Conservation (phyloP, 2,329 filamentous ascomycete species). For the Diaporthe citriasiana region DNA sequence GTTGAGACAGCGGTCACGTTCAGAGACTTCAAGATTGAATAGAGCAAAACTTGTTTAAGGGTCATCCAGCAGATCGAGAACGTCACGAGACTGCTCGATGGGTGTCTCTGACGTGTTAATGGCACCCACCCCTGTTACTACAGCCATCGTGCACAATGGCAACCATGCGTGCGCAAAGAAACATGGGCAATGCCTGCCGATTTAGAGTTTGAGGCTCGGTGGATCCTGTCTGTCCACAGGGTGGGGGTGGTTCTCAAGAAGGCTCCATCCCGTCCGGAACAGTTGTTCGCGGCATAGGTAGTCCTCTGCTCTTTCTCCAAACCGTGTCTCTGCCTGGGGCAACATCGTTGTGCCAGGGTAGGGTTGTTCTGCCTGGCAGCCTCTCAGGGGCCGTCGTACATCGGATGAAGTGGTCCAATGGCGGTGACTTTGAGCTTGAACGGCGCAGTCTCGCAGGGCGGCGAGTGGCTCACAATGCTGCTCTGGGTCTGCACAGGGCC, state of each 20-base stretch:
- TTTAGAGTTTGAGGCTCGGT: constrained; percentile 34
- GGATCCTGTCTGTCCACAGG: neutral
- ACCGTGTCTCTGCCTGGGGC: neutral
- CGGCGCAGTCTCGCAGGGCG: neutral
- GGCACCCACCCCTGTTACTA: neutral
- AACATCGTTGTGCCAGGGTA: neutral
- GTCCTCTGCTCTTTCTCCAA: neutral
- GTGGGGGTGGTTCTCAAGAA: constrained; percentile 11
- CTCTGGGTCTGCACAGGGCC: neutral
- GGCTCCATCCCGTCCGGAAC: neutral
- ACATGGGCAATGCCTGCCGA: constrained; percentile 14
- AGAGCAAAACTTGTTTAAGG: neutral
- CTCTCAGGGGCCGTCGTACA: constrained; percentile 11
- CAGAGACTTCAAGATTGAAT: neutral
- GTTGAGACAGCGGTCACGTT: constrained; percentile 4
- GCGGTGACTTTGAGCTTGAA: neutral
- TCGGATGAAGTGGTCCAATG: constrained; percentile 26
- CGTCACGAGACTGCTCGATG: neutral
- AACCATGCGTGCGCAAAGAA: neutral
- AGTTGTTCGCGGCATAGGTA: neutral
- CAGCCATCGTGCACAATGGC: neutral
- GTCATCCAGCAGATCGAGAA: neutral
- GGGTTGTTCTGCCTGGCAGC: constrained; percentile 11
- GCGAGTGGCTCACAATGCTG: neutral
- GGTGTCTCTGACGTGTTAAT: constrained; percentile 11